These are phyloP conservation scores for Cnidoscolus chayamansa DNA, from an alignment of 441 rosid species.

Conservation along the genomic window DNA sequence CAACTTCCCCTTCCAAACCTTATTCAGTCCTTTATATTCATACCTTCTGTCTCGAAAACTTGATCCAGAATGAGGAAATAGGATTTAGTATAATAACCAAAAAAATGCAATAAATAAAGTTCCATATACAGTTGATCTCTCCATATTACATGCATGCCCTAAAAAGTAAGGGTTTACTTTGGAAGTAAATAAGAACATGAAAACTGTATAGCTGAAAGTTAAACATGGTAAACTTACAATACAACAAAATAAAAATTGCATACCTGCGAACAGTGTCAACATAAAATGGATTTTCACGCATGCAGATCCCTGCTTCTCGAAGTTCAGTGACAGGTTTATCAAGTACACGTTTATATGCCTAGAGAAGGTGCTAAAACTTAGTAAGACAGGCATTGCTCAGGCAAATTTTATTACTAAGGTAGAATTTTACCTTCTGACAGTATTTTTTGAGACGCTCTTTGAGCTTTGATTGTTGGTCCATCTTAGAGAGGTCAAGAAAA, in stretches of 20 bases:
- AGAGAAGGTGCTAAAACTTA: slow-evolving; percentile 26
- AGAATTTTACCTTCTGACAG: slow-evolving; percentile 72
- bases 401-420: slow-evolving; percentile 21
- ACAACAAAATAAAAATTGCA: slow-evolving; percentile 28
- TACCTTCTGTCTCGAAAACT: slow-evolving; percentile 99
- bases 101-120: not conserved
- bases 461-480: slow-evolving; percentile 75
- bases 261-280: slow-evolving; percentile 98
- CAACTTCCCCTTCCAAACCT: slow-evolving; percentile 97
- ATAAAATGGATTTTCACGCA: slow-evolving; percentile 97
- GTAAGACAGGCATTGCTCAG: slow-evolving; percentile 21
- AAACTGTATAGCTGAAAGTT: slow-evolving; percentile 18
- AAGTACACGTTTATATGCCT: slow-evolving; percentile 88
- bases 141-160: slow-evolving; percentile 6
- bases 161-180: not conserved
- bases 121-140: slow-evolving; percentile 1
- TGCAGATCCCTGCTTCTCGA: slow-evolving; percentile 99
- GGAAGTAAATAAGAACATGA: slow-evolving; percentile 11
- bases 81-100: slow-evolving; percentile 21
- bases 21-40: slow-evolving; percentile 96
- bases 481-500: slow-evolving; percentile 83
- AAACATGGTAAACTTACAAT: slow-evolving; percentile 10
- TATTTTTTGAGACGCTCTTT: slow-evolving; percentile 89
- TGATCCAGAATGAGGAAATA: slow-evolving; percentile 31
- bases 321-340: slow-evolving; percentile 94